phyloP scores from a whole-genome alignment of 1,139 yeast species.

The Hemisphaericaspora lyxosophila region DNA sequence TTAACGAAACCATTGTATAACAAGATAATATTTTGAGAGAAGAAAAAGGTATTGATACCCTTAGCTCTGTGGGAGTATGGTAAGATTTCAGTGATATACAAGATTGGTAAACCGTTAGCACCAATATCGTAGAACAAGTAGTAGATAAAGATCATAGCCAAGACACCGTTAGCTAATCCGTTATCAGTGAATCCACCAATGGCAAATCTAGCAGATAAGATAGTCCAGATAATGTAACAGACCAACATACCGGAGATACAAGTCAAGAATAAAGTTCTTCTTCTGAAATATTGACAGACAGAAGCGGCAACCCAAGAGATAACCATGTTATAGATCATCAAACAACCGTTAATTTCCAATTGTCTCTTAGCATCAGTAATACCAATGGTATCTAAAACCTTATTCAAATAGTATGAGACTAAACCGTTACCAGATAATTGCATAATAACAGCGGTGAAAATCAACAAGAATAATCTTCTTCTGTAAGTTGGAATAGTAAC shows the following conservation, averaged over 20 bases:
- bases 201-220: slow-evolving; percentile 37
- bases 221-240: slow-evolving; percentile 40
- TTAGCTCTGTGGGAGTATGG: slow-evolving; percentile 48
- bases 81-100: slow-evolving; percentile 43
- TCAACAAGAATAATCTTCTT: slow-evolving; percentile 41
- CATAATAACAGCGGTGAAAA: slow-evolving; percentile 37
- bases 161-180: slow-evolving; percentile 42
- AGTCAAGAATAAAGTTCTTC: slow-evolving; percentile 47
- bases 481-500: slow-evolving; percentile 36
- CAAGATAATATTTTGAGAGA: slow-evolving; percentile 25
- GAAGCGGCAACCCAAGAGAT: slow-evolving; percentile 32
- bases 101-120: slow-evolving; percentile 39
- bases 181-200: slow-evolving; percentile 33
- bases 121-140: slow-evolving; percentile 39
- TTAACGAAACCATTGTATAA: slow-evolving; percentile 47
- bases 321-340: slow-evolving; percentile 43
- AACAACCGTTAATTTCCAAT: slow-evolving; percentile 46
- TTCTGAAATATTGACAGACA: slow-evolving; percentile 30
- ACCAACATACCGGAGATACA: slow-evolving; percentile 37
- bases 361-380: slow-evolving; percentile 44
- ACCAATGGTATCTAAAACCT: slow-evolving; percentile 50
- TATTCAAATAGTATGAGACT: slow-evolving; percentile 50
- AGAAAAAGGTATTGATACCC: slow-evolving; percentile 36
- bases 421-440: slow-evolving; percentile 55
- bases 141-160: slow-evolving; percentile 47